Evolutionary conservation across 1,139 yeast species (phyloP).

Genomic region (Zygotorulaspora mrakii): DNA sequence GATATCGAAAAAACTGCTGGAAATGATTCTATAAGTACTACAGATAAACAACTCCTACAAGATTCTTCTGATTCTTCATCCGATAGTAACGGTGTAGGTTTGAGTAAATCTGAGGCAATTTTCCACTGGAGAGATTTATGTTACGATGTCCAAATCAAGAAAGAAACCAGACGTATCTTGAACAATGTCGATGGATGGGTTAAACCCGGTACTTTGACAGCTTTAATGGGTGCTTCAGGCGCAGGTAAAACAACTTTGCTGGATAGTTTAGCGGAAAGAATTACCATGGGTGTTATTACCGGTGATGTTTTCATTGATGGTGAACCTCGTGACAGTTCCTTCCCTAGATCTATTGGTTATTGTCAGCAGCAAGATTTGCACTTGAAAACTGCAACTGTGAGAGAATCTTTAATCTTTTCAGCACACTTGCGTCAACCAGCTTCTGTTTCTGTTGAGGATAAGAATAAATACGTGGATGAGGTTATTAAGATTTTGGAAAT

Average conservation of each 20-base stretch:
- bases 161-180: constrained; percentile 60
- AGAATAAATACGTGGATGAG: constrained; percentile 67
- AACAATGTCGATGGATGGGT: constrained; percentile 80
- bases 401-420: constrained; percentile 70
- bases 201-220: constrained; percentile 71
- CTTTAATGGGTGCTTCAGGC: constrained; percentile 85
- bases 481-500: constrained; percentile 67
- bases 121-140: constrained; percentile 81
- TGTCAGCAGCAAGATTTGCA: constrained; percentile 83
- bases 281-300: constrained; percentile 72
- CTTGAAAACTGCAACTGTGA: constrained; percentile 67
- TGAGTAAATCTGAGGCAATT: constrained; percentile 42
- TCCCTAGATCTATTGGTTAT: constrained; percentile 79
- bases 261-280: constrained; percentile 74
- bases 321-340: constrained; percentile 59
- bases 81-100: constrained; percentile 17
- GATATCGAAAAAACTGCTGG: constrained; percentile 25
- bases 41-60: constrained; percentile 24
- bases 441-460: constrained; percentile 51
- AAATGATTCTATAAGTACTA: constrained; percentile 14
- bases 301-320: constrained; percentile 78
- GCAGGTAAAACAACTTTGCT: constrained; percentile 80
- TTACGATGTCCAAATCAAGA: constrained; percentile 66
- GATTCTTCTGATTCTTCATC: constrained; percentile 21
- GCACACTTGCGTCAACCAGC: constrained; percentile 72